Percentiles rank a stretch among this genome's conserved stretches.
Evolutionary conservation across 441 rosid genomes (phyloP).

Genomic region (Aleurites moluccanus): DNA sequence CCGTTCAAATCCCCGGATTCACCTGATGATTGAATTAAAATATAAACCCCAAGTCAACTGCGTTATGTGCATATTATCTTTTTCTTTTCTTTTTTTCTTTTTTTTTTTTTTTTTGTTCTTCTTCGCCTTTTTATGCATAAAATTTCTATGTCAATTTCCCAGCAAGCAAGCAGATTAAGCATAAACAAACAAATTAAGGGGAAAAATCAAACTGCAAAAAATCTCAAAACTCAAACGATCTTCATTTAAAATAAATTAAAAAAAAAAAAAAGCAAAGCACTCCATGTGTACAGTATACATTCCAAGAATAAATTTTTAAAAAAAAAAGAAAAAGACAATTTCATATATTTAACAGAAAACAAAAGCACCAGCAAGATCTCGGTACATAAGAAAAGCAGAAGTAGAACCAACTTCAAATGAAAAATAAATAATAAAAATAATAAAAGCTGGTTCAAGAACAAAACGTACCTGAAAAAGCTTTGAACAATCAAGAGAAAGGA

Average conservation of each 20-base stretch:
- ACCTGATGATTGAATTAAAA: not conserved
- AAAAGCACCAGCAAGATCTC: conserved; percentile 25
- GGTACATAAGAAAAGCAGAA: not conserved
- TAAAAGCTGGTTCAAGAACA: not conserved
- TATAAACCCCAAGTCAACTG: not conserved
- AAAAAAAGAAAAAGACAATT: not conserved
- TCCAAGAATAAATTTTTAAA: conserved; percentile 3
- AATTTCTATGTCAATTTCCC: conserved; percentile 3
- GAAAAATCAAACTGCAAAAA: not conserved
- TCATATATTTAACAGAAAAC: conserved; percentile 7
- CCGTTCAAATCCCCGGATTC: not conserved
- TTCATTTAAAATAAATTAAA: not conserved
- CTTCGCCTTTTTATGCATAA: not conserved
- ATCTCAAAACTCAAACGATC: not conserved
- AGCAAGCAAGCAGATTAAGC: not conserved
- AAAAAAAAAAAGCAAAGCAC: not conserved
- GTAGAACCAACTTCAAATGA: not conserved
- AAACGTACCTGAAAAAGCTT: conserved; percentile 25
- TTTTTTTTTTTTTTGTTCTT: not conserved
- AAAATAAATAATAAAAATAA: not conserved
- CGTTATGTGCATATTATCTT: not conserved
- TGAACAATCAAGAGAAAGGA: not conserved
- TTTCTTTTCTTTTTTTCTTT: not conserved
- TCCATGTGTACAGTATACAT: not conserved
- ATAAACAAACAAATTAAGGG: not conserved